These are phyloP conservation scores for Chenopodium album DNA, from an alignment of 148 eudicot genomes.

Conservation along the genomic window DNA sequence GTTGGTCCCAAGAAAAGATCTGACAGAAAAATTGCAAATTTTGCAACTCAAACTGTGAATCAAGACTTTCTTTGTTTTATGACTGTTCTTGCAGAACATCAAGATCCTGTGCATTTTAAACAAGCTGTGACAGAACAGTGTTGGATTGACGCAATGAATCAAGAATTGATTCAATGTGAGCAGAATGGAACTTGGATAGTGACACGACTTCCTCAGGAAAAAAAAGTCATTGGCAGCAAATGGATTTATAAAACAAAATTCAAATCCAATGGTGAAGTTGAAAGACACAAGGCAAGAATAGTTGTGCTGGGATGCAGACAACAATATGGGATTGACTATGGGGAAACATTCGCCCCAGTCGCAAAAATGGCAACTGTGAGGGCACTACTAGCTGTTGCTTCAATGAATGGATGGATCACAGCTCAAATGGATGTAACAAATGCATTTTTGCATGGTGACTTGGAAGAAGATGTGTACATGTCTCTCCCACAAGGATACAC, in stretches of 20 bases:
- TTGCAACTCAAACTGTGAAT: no score
- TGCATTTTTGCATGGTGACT: neutral
- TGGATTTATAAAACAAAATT: neutral
- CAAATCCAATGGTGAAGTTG: no score
- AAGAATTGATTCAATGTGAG: neutral
- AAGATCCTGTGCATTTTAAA: neutral
- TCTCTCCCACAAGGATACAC: neutral
- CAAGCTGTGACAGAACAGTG: neutral
- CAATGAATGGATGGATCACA: neutral
- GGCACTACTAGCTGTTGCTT: neutral
- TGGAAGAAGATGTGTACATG: neutral
- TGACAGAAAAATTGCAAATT: no score
- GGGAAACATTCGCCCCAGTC: no score
- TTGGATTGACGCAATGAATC: neutral
- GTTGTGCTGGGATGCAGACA: no score
- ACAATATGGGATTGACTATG: no score
- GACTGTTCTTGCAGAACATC: no score
- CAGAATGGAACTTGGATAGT: no score
- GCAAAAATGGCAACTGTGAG: neutral
- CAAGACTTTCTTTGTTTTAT: no score
- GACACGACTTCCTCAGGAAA: neutral
- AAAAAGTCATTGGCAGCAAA: neutral
- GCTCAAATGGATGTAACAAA: conserved; percentile 7
- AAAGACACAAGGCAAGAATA: no score
- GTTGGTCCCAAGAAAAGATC: no score